These are phyloP conservation scores for Curvularia verruculosa DNA, from an alignment of 2,329 filamentous ascomycete species.

Conservation along the genomic window DNA sequence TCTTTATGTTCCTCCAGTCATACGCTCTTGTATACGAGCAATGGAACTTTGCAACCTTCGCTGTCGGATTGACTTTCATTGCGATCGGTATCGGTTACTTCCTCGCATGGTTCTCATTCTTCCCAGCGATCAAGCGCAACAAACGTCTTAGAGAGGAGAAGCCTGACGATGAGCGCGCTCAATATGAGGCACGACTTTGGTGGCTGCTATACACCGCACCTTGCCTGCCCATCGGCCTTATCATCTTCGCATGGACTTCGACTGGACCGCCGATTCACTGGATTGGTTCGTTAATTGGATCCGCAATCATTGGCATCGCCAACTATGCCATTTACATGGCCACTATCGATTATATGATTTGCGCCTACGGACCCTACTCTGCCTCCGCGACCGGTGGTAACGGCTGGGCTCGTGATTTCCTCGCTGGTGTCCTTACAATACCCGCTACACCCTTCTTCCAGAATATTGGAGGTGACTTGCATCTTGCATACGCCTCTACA, in stretches of 20 bases:
- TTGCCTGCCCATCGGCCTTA: constrained; percentile 69
- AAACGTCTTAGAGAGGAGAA: constrained; percentile 36
- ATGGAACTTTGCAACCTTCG: constrained; percentile 66
- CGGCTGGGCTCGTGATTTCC: constrained; percentile 75
- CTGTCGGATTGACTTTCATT: constrained; percentile 68
- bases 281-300: constrained; percentile 71
- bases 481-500: constrained; percentile 60
- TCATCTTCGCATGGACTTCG: constrained; percentile 74
- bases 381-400: constrained; percentile 80
- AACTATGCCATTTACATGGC: constrained; percentile 78
- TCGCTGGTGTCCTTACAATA: constrained; percentile 74
- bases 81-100: constrained; percentile 66
- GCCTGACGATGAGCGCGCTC: constrained; percentile 38
- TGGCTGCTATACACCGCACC: constrained; percentile 68
- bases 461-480: constrained; percentile 51
- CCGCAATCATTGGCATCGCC: constrained; percentile 72
- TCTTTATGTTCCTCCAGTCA: constrained; percentile 79
- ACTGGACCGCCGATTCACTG: constrained; percentile 70
- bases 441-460: constrained; percentile 67
- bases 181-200: constrained; percentile 64
- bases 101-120: constrained; percentile 66
- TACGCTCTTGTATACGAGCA: constrained; percentile 72
- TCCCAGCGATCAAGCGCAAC: constrained; percentile 58
- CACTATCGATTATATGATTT: constrained; percentile 81
- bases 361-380: constrained; percentile 74